These are phyloP conservation scores for Coprinopsis sp. DNA, from an alignment of 768 basidiomycete genomes.

Conservation along the genomic window DNA sequence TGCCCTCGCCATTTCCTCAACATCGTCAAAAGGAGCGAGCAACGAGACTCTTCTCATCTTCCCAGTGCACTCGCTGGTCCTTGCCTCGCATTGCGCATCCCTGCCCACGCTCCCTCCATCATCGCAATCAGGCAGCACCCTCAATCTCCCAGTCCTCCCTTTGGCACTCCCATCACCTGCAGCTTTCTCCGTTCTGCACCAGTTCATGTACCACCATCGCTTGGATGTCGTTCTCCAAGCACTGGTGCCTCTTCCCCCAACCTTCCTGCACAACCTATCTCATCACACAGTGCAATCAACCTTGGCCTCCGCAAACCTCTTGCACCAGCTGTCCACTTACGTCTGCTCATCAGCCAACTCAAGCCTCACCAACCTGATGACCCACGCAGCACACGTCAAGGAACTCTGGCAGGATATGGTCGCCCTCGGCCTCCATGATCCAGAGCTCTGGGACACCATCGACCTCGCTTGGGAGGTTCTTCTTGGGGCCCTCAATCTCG, in stretches of 20 bases:
- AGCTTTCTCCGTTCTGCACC: conserved; percentile 60
- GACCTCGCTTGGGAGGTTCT: conserved; percentile 80
- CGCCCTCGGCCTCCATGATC: conserved; percentile 67
- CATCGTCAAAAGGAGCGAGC: conserved; percentile 28
- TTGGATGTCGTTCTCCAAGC: conserved; percentile 52
- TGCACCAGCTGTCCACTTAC: conserved; percentile 53
- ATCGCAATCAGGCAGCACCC: conserved; percentile 21
- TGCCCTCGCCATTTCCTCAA: conserved; percentile 51
- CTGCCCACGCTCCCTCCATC: conserved; percentile 47
- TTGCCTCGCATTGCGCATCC: conserved; percentile 56
- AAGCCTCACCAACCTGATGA: conserved; percentile 42
- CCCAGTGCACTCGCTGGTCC: conserved; percentile 59
- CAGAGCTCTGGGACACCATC: conserved; percentile 71
- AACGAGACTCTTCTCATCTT: conserved; percentile 46
- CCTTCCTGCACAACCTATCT: conserved; percentile 40
- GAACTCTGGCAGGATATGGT: conserved; percentile 80
- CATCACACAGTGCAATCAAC: conserved; percentile 38
- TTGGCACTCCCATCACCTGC: conserved; percentile 66
- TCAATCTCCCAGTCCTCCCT: conserved; percentile 64
- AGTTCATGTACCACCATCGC: conserved; percentile 67
- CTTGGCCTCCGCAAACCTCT: conserved; percentile 43
- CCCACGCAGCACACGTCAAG: conserved; percentile 64
- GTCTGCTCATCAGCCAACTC: conserved; percentile 42
- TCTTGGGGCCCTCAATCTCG: conserved; percentile 48
- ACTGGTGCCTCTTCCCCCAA: conserved; percentile 55